These are phyloP conservation scores for Pichia membranifaciens DNA, from an alignment of 805 yeast genomes.

Conservation along the genomic window DNA sequence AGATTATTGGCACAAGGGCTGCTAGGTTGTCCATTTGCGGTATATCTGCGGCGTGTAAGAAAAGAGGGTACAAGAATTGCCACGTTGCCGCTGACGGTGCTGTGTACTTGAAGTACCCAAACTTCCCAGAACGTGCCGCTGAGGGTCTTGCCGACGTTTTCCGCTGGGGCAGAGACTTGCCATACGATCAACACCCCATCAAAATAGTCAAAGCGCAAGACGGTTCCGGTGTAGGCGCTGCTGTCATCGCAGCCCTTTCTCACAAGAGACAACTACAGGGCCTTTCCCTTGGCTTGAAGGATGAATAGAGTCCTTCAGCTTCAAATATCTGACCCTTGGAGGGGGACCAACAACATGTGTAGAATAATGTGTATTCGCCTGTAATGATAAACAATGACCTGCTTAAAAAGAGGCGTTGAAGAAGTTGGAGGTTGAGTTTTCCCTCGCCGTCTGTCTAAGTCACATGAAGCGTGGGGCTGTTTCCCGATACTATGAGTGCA, in stretches of 20 bases:
- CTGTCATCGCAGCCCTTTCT: conserved; percentile 93
- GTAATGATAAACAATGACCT: too few species aligned
- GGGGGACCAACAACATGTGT: too few species aligned
- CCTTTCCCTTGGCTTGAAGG: conserved; percentile 52
- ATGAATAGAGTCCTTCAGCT: not conserved
- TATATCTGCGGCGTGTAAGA: conserved; percentile 89
- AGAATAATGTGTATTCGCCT: too few species aligned
- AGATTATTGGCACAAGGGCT: conserved; percentile 87
- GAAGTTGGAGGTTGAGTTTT: too few species aligned
- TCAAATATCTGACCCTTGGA: too few species aligned
- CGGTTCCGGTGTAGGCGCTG: conserved; percentile 99
- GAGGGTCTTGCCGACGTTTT: conserved; percentile 86
- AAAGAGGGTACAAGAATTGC: conserved; percentile 71
- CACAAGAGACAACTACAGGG: conserved; percentile 70
- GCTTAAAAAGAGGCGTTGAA: too few species aligned
- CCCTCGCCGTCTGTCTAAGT: too few species aligned
- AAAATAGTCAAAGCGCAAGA: conserved; percentile 89
- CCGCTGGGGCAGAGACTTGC: conserved; percentile 55
- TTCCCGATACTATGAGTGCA: too few species aligned
- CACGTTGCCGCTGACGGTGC: conserved; percentile 99
- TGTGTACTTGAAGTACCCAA: conserved; percentile 89
- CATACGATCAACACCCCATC: conserved; percentile 64
- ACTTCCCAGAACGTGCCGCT: conserved; percentile 90
- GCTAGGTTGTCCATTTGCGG: conserved; percentile 95
- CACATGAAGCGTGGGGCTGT: too few species aligned